These are phyloP conservation scores for Penicillium griseofulvum DNA, from an alignment of 2,329 filamentous ascomycete genomes.

Conservation along the genomic window DNA sequence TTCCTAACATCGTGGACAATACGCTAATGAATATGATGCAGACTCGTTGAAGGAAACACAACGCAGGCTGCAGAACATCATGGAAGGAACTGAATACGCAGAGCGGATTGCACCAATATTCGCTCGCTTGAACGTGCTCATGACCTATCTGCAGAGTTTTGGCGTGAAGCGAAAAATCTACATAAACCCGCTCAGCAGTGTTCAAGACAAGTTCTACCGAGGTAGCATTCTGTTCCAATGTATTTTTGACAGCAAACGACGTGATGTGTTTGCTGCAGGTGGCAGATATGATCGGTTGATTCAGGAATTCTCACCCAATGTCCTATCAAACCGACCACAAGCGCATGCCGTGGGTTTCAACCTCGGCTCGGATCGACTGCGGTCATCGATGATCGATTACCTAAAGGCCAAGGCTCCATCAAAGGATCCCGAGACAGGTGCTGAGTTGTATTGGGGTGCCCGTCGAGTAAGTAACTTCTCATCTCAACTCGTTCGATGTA, in stretches of 20 bases:
- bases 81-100: conserved; percentile 54
- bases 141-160: conserved; percentile 72
- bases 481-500: background rate
- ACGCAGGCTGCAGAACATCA: conserved; percentile 57
- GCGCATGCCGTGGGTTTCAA: conserved; percentile 90
- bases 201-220: conserved; percentile 87
- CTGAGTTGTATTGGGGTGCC: conserved; percentile 57
- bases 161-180: conserved; percentile 75
- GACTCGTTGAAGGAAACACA: conserved; percentile 69
- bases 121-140: conserved; percentile 74
- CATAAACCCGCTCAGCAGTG: conserved; percentile 77
- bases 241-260: conserved; percentile 76
- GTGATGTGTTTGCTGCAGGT: conserved; percentile 85
- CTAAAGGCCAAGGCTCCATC: conserved; percentile 56
- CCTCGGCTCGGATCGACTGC: conserved; percentile 80
- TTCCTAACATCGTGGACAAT: conserved; percentile 47
- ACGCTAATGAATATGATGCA: conserved; percentile 57
- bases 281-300: conserved; percentile 91
- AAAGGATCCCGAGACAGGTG: conserved; percentile 68
- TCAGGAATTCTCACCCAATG: conserved; percentile 72
- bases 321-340: conserved; percentile 60
- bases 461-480: conserved; percentile 56
- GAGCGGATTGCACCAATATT: conserved; percentile 58
- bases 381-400: conserved; percentile 58
- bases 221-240: conserved; percentile 88